phyloP scores from a whole-genome alignment of 306 rosid genomes.

The Hippophae gyantsensis region DNA sequence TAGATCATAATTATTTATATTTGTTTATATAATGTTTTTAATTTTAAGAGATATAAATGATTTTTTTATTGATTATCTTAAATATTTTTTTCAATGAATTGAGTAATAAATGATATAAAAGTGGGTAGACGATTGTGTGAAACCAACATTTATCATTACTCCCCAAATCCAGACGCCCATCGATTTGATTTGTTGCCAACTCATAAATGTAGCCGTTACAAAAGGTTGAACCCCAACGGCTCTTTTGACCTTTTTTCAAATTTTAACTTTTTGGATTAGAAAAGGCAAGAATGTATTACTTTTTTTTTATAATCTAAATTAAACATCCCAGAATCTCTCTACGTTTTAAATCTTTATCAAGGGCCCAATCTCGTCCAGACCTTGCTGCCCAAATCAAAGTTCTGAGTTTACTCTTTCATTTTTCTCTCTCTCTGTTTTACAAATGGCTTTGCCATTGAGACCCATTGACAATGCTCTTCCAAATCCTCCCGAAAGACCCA shows the following conservation, averaged over 20 bases:
- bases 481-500: slow-evolving; percentile 52
- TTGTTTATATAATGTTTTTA: too few species aligned
- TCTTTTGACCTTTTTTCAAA: slow-evolving; percentile 16
- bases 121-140: too few species aligned
- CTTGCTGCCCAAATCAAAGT: neutral
- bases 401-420: neutral
- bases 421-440: slow-evolving; percentile 5
- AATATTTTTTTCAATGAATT: too few species aligned
- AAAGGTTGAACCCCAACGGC: slow-evolving; percentile 18
- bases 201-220: slow-evolving; percentile 18
- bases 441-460: slow-evolving; percentile 68
- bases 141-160: neutral
- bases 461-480: slow-evolving; percentile 87
- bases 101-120: too few species aligned
- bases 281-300: neutral
- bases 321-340: neutral
- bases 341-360: neutral
- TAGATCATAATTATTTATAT: too few species aligned
- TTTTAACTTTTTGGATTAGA: slow-evolving; percentile 8
- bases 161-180: neutral
- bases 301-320: neutral
- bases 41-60: too few species aligned
- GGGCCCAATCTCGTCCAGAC: neutral
- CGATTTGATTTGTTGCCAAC: neutral
- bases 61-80: too few species aligned